Base-by-base conservation (phyloP, 2,329 filamentous ascomycete genomes). In the Ascochyta koolunga region DNA sequence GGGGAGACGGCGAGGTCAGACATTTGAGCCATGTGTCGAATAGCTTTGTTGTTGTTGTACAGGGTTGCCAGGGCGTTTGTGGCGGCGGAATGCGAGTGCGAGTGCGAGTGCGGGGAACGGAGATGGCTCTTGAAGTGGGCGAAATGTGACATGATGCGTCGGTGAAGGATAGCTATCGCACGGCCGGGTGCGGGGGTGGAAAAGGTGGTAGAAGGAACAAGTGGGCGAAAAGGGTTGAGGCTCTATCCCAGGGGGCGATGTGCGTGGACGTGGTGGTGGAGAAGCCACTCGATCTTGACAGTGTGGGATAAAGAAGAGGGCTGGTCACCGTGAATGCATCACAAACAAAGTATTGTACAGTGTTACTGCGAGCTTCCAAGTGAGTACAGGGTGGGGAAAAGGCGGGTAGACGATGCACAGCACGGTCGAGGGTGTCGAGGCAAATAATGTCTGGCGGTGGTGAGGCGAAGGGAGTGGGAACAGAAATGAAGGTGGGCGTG, bases 261-360 rank as follows among this genome's bases (percentile, higher is more conserved):
- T 50, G 53, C 56, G 58, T 58, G 48, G 55, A 50, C 45, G 42
- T 24, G 32, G 50, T 37, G 45, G 51, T 46, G 38, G 45, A 44
- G 41, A 54, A 50, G 54, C 56, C 56, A 57, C 44, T 54, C 43
- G 54, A 37, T 44, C 41, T 66, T 60, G 64, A 64, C 60, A 59
- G 54, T 59, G 64, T 63, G 58, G 62, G 56, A 55, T 52, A 63
- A 53, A 52, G 48, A 54, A 42, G 42, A 56, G 37, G 56, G 35
- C 21, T 61, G 25, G 67, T 70, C 65, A 71, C 59, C 56, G 55
- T 47, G 56, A 66, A 71, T 62, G 56, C 68, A 71, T 71, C 43
- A 70, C 68, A 69, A 58, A 70, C 68, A 69, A 58, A 63, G 57
- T 56, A 31, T 49, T 41, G 40, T 32, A 50, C 42, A 45, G 37